Evolutionary conservation across 2,329 filamentous ascomycete genomes (phyloP).

Genomic region (Botrytis aclada): DNA sequence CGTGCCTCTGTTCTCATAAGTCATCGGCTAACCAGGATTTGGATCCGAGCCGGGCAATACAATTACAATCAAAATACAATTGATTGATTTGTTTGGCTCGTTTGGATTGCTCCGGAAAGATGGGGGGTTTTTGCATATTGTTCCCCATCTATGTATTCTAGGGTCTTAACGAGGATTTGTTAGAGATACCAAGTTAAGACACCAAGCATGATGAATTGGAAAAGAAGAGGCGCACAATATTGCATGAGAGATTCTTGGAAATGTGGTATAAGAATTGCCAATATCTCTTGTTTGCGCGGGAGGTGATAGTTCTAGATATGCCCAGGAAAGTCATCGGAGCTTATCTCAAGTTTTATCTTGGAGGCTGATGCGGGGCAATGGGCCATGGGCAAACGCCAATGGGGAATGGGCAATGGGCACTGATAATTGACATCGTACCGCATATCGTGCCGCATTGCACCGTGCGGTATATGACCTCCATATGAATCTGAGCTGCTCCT

Average conservation of each 20-base stretch:
- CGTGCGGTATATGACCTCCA: background rate
- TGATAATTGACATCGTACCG: background rate
- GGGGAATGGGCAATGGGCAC: background rate
- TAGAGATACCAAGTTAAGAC: background rate
- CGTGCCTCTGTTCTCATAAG: no score
- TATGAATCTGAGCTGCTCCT: background rate
- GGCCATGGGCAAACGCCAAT: background rate
- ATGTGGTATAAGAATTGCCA: background rate
- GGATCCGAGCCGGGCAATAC: background rate
- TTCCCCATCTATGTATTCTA: background rate
- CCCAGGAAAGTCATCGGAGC: background rate
- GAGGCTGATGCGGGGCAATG: background rate
- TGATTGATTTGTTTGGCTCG: background rate
- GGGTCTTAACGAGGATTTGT: background rate
- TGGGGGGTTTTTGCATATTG: background rate
- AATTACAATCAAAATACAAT: background rate
- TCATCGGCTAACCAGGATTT: background rate
- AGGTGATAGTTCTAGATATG: background rate
- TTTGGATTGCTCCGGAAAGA: background rate
- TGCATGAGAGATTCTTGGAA: background rate
- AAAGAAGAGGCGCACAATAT: background rate
- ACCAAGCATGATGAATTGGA: background rate
- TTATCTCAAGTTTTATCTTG: background rate
- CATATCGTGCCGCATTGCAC: background rate
- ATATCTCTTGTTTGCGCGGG: background rate